Evolutionary conservation across 106 monocot genomes (phyloP), one percentile per base, ranked within the genome.

Genomic region (Cymbidium sinense): DNA sequence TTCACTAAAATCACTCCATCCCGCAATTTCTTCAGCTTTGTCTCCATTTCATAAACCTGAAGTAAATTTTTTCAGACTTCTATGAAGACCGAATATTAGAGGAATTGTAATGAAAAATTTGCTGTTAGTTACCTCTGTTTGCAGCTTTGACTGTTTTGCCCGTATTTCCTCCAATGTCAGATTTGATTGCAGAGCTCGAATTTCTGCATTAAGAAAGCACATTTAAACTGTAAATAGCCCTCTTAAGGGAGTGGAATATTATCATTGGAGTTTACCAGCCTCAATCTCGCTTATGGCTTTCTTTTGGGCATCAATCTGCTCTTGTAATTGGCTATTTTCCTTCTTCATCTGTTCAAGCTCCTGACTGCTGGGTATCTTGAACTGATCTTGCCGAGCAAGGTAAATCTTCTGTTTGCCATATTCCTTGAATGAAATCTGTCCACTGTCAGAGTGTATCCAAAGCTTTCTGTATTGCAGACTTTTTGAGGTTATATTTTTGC

Each of bases 351-450:
- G 82, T 30, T 93, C 96, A 43, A 96, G 85, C 81, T 96, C 96
- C 81, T 93, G 82, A 33, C 65, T 78, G 78, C 90, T 94, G 50
- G 88, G 96, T 77, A 96, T 94, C 33, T 93, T 81, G 75, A 93
- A 96, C 64, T 93, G 93, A 84, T 96, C 96, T 84, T 96, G 96
- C 70, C 89, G 81, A 73, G 96, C 94, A 75, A 98, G 25, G 78
- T 94, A 94, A 64, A 98, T 92, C 64, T 94, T 98, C 77, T 98
- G 96, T 54, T 98, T 98, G 23, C 96, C 94, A 83, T 94, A 98
- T 78, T 98, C 96, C 72, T 98, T 98, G 50, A 88, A 98, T 44
- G 96, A 94, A 74, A 98, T 94, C 43, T 94, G 91, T 44, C 90
- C 87, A 76, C 79, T 88, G 54, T 98, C 96, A 28, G 7, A 98